phyloP scores from a whole-genome alignment of 75 land plant species.

The Cryptomeria japonica region DNA sequence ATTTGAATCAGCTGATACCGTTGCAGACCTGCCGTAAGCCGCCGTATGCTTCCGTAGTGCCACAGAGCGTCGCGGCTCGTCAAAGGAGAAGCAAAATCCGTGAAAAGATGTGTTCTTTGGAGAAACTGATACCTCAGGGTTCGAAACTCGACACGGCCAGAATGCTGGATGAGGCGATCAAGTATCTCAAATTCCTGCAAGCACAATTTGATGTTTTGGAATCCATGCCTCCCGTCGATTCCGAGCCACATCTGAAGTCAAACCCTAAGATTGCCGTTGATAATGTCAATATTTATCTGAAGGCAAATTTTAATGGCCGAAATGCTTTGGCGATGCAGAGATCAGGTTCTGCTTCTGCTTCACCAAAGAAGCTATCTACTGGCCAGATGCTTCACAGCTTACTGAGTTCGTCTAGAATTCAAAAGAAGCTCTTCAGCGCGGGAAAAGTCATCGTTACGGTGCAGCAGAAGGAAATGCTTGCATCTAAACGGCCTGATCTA shows the following conservation, averaged over 20 bases:
- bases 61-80: not conserved
- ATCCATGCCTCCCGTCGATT: not conserved
- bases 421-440: not conserved
- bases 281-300: not conserved
- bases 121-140: not conserved
- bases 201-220: not conserved
- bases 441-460: not conserved
- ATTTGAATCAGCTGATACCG: not conserved
- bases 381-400: not conserved
- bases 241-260: not conserved
- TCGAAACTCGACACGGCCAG: not conserved
- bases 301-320: not conserved
- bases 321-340: not conserved
- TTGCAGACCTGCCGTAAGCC: not conserved
- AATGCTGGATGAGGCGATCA: not conserved
- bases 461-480: not conserved
- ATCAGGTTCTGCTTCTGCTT: not conserved
- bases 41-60: not conserved
- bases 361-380: not conserved
- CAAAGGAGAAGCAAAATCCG: slow-evolving; percentile 1
- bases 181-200: not conserved
- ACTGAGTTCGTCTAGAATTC: not conserved
- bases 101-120: not conserved
- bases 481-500: not conserved
- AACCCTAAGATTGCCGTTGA: not conserved